Percentiles rank a stretch among this genome's conserved stretches.
phyloP scores from a whole-genome alignment of 2,329 filamentous ascomycete genomes.

The Penicillium capsulatum region DNA sequence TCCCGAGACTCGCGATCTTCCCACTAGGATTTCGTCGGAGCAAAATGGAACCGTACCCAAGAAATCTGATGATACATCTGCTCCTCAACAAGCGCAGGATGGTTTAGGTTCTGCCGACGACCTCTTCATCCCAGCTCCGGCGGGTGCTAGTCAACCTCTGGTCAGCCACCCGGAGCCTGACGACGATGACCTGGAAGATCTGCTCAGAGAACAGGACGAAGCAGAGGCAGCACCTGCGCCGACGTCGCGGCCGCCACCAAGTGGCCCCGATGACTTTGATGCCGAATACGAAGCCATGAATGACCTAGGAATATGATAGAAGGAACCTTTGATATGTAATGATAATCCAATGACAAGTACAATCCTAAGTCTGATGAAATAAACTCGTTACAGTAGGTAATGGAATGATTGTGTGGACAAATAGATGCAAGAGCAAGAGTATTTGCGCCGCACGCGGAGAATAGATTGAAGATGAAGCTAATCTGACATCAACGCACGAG shows the following conservation, averaged over 20 bases:
- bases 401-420: too few species aligned
- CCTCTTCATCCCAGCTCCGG: conserved; percentile 30
- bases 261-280: conserved; percentile 43
- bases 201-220: conserved; percentile 49
- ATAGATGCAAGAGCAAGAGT: background rate
- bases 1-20: conserved; percentile 2
- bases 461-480: conserved; percentile 1
- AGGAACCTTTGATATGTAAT: conserved; percentile 4
- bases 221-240: conserved; percentile 8
- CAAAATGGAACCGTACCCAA: conserved; percentile 1
- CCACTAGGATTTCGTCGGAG: conserved; percentile 4
- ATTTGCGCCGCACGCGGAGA: background rate
- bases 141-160: conserved; percentile 7
- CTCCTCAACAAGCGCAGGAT: background rate
- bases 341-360: conserved; percentile 7
- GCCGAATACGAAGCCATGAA: conserved; percentile 66
- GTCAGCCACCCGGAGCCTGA: conserved; percentile 33
- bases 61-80: background rate
- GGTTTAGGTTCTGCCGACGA: conserved; percentile 10
- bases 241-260: background rate
- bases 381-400: too few species aligned
- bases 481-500: conserved; percentile 4
- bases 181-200: conserved; percentile 49
- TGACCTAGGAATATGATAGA: conserved; percentile 20
- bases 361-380: too few species aligned